A percentile compares a stretch with the other conserved stretches of the same genome.
These are phyloP conservation scores for Lactifluus piperatus DNA, from an alignment of 768 basidiomycete species.

Conservation along the genomic window DNA sequence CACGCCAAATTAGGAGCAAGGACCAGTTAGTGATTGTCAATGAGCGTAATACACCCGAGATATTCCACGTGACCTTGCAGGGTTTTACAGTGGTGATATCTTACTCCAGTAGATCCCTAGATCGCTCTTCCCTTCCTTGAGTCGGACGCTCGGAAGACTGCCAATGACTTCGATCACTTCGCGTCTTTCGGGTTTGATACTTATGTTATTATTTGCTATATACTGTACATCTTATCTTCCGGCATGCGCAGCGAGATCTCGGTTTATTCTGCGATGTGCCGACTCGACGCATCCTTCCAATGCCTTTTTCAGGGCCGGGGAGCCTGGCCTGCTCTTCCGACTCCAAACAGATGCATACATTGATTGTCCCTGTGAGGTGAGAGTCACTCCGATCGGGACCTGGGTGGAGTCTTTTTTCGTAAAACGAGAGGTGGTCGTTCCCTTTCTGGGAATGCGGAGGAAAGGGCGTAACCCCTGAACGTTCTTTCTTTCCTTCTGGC, in stretches of 20 bases:
- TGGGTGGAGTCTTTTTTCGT: not conserved
- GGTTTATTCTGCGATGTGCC: not conserved
- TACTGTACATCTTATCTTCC: not conserved
- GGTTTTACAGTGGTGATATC: not conserved
- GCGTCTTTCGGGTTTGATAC: not conserved
- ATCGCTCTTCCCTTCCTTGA: not conserved
- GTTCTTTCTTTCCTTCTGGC: not conserved
- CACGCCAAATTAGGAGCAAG: not conserved
- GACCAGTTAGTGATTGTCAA: not conserved
- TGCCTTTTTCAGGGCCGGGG: too few species aligned
- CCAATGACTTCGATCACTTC: not conserved
- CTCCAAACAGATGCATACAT: too few species aligned
- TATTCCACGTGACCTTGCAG: not conserved
- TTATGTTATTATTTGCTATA: not conserved
- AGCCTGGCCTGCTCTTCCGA: not conserved
- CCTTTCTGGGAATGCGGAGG: slow-evolving; percentile 3
- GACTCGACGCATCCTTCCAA: not conserved
- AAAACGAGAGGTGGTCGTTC: not conserved
- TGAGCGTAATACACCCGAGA: too few species aligned
- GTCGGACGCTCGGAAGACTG: not conserved
- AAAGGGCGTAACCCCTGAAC: not conserved
- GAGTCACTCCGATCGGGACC: too few species aligned
- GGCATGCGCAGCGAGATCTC: not conserved
- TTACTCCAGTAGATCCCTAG: too few species aligned
- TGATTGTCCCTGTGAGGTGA: too few species aligned